These are phyloP conservation scores for Phycomyces blakesleeanus DNA, from an alignment of 192 early-diverging fungal genomes.

Conservation along the genomic window DNA sequence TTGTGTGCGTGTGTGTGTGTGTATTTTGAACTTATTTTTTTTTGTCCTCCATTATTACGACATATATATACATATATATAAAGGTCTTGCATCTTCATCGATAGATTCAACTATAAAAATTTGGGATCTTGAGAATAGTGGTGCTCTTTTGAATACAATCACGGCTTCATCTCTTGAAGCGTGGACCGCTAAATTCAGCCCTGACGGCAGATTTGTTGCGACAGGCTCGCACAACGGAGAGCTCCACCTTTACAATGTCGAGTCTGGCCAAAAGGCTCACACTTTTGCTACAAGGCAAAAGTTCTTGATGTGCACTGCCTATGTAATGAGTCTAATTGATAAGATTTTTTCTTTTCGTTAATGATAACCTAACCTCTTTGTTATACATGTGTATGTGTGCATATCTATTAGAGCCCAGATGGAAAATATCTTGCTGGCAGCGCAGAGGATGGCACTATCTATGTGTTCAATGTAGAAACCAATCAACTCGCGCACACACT, in stretches of 20 bases:
- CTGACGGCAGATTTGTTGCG: conserved; percentile 66
- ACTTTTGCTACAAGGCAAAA: conserved; percentile 65
- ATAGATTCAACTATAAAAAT: conserved; percentile 75
- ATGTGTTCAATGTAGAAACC: conserved; percentile 39
- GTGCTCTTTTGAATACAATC: conserved; percentile 51
- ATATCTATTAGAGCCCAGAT: conserved; percentile 60
- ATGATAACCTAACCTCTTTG: too few relatives aligned
- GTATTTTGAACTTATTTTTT: too few relatives aligned
- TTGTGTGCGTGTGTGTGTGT: too few relatives aligned
- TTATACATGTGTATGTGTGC: too few relatives aligned
- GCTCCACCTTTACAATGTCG: conserved; percentile 67
- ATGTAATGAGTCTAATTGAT: conserved; percentile 44
- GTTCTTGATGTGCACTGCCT: conserved; percentile 79
- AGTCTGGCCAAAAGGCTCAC: conserved; percentile 63
- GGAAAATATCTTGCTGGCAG: conserved; percentile 73
- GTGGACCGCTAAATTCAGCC: conserved; percentile 70
- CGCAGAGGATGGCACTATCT: conserved; percentile 54
- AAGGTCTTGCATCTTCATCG: conserved; percentile 69
- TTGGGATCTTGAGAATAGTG: conserved; percentile 64
- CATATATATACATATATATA: too few relatives aligned
- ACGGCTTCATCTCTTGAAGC: conserved; percentile 69
- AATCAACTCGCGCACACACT: conserved; percentile 38
- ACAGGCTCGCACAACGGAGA: conserved; percentile 72
- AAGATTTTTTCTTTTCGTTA: not conserved
- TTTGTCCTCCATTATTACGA: not conserved